A percentile compares a stretch with the other conserved stretches of the same genome.
These are phyloP conservation scores for Grosmannia clavigera DNA, from an alignment of 2,329 filamentous ascomycete genomes.

Conservation along the genomic window DNA sequence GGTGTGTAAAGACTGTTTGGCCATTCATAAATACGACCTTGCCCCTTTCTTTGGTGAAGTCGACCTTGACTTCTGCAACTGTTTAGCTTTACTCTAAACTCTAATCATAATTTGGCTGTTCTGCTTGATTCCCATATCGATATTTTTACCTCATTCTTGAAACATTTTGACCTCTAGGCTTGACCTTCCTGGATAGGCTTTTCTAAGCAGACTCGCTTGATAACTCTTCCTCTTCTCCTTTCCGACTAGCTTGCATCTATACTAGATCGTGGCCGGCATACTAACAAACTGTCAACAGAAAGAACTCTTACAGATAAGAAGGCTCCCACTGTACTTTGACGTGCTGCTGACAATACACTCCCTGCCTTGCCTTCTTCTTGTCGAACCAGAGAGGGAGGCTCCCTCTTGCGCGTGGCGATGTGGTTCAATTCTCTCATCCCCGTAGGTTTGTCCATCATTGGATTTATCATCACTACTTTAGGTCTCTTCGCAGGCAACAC, in stretches of 20 bases:
- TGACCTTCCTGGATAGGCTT: no score
- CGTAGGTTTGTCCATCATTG: conserved; percentile 20
- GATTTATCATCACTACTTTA: conserved; percentile 24
- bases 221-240: no score
- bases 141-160: background rate
- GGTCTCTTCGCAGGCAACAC: conserved; percentile 26
- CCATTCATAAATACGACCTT: background rate
- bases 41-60: background rate
- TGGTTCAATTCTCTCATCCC: conserved; percentile 13
- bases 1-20: background rate
- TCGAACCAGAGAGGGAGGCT: background rate
- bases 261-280: background rate
- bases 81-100: background rate
- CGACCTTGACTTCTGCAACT: background rate
- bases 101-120: background rate
- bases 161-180: no score
- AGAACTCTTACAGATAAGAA: background rate
- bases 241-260: no score
- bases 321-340: background rate
- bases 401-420: background rate
- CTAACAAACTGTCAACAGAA: background rate
- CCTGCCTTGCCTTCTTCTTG: background rate
- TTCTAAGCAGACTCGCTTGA: no score
- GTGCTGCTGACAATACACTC: background rate
- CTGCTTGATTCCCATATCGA: background rate